A percentile compares a stretch with the other conserved stretches of the same genome.
Evolutionary conservation across 805 yeast species (phyloP).

Genomic region (Candida silvatica): DNA sequence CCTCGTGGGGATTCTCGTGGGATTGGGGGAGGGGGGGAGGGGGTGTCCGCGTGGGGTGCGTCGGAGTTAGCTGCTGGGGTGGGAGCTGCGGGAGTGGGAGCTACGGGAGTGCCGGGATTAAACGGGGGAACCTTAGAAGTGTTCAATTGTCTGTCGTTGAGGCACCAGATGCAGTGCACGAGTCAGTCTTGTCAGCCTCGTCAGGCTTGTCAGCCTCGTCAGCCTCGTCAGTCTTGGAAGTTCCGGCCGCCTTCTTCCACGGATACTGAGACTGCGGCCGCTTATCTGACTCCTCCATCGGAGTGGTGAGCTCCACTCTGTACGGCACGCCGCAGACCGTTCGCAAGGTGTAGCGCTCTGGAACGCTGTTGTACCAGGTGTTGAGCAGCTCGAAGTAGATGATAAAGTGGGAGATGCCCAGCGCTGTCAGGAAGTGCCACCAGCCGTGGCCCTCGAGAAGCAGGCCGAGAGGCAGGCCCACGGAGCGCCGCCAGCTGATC

Average conservation of each 20-base stretch:
- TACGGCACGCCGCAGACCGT: slow-evolving; percentile 54
- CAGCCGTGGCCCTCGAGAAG: slow-evolving; percentile 81
- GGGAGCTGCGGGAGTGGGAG: not conserved
- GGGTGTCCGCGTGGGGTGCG: not conserved
- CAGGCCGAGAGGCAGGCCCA: slow-evolving; percentile 78
- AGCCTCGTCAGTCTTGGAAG: too few relatives aligned
- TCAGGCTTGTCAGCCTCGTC: too few relatives aligned
- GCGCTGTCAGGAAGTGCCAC: slow-evolving; percentile 86
- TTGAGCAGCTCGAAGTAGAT: slow-evolving; percentile 70
- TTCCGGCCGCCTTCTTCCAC: too few relatives aligned
- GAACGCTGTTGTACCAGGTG: slow-evolving; percentile 45
- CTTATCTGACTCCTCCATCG: not conserved
- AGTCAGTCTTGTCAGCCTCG: too few relatives aligned
- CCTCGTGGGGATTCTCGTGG: too few relatives aligned
- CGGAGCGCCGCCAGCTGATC: slow-evolving; percentile 45
- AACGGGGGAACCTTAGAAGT: too few relatives aligned
- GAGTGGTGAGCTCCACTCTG: slow-evolving; percentile 24
- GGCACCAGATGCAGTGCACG: too few relatives aligned
- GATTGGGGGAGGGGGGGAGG: not conserved
- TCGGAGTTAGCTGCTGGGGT: not conserved
- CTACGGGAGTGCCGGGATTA: too few relatives aligned
- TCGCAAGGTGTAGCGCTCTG: slow-evolving; percentile 42
- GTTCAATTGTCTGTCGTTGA: too few relatives aligned
- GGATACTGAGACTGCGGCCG: too few relatives aligned
- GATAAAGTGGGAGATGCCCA: slow-evolving; percentile 76